Base-by-base conservation (phyloP, 2,329 filamentous ascomycete genomes). In the Harringtonia lauricola region DNA sequence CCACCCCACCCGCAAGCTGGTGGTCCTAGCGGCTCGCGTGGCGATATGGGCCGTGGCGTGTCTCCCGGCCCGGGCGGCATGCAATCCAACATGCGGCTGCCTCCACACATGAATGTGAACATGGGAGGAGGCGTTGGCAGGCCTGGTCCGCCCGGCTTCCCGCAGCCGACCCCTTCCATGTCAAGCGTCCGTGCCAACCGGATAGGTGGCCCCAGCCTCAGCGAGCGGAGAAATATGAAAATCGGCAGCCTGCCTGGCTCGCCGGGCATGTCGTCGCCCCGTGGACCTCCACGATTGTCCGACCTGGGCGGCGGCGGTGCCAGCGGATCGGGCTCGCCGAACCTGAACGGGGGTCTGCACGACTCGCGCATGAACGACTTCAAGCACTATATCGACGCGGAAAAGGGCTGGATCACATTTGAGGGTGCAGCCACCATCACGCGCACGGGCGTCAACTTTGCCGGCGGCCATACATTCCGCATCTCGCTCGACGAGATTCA, bases 401-500 rank as follows among this genome's bases (percentile, higher is more conserved):
- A 95, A 56, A 86, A 86, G 41, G 92, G 92, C 12, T 94, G 84
- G 54, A 71, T 98, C 49, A 94, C 82, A 9, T 98, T 98, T 64
- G 86, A 88, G 54, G 89, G 88, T 52, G 94, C 94, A 52, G 92
- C 92, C 12, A 79, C 87, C 5, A 85, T 98, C 42, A 90, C 89
- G 50, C 81, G 86, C 22, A 80, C 84, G 15, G 92, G 92, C 22
- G 89, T 98, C 49, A 83, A 96, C 57, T 98, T 98, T 58, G 82
- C 84, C 21, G 88, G 84, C 46, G 92, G 92, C 3, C 83, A 82
- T 43, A 87, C 81, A 17, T 96, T 98, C 63, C 87, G 75, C 56
- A 96, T 98, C 57, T 96, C 90, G 4, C 71, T 98, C 35, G 90
- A 98, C 57, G 90, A 98, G 61, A 85, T 98, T 7, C 87, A 96